Conservation (phyloP, 2,329 filamentous ascomycete genomes). For the Pyricularia grisea region DNA sequence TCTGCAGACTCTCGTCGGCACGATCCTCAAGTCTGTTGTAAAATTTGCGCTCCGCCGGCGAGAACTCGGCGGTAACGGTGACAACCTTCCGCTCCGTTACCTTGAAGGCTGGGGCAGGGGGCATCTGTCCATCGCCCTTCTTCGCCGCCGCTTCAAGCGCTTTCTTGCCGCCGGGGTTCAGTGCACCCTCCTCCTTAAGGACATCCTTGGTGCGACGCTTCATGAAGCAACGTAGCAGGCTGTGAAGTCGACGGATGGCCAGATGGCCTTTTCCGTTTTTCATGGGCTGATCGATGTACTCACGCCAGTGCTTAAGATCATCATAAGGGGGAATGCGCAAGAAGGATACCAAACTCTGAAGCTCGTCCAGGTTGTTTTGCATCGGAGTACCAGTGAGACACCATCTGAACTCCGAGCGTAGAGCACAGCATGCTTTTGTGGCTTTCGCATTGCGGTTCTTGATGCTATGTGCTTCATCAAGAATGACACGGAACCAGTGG, state of each 20-base stretch:
- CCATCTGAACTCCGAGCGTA: constrained; percentile 86
- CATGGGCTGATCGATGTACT: constrained; percentile 81
- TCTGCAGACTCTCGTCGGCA: constrained; percentile 76
- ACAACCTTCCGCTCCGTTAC: constrained; percentile 88
- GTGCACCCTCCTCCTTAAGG: constrained; percentile 75
- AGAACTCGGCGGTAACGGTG: constrained; percentile 68
- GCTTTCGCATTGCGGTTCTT: constrained; percentile 97
- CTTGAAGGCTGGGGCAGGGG: constrained; percentile 61
- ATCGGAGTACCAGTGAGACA: constrained; percentile 93
- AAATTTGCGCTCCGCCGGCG: constrained; percentile 70
- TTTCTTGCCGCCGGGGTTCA: constrained; percentile 65
- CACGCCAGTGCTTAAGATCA: constrained; percentile 78
- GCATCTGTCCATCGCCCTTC: constrained; percentile 34
- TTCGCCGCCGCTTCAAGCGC: constrained; percentile 26
- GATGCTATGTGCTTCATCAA: constrained; percentile 96
- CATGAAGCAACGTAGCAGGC: constrained; percentile 88
- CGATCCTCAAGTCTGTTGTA: constrained; percentile 77
- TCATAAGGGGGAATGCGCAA: constrained; percentile 87
- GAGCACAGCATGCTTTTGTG: constrained; percentile 81
- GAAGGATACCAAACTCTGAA: constrained; percentile 90
- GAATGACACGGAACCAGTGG: constrained; percentile 89
- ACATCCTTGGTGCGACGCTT: constrained; percentile 97
- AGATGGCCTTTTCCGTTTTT: constrained; percentile 84
- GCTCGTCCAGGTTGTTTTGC: constrained; percentile 95
- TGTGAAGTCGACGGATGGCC: constrained; percentile 77